Conservation (phyloP, 73 alveolate species). For the Tetrahymena malaccensis region DNA sequence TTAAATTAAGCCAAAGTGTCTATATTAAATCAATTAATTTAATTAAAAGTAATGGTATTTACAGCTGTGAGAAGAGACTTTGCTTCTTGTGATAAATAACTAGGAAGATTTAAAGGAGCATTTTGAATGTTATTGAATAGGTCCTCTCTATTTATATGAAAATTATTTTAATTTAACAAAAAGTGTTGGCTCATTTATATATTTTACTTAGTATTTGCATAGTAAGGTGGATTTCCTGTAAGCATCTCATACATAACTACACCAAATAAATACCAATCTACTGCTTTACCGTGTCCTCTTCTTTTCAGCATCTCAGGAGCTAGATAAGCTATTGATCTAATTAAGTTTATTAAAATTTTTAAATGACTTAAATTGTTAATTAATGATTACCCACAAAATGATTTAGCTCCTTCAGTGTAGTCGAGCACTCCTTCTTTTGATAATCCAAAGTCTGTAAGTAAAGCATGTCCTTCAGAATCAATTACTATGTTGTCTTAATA, state of each 20-base stretch:
- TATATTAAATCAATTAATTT: too few species aligned
- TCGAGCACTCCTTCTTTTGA: conserved; percentile 94
- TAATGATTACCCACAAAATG: conserved; percentile 74
- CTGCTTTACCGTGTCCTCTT: conserved; percentile 78
- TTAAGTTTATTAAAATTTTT: not conserved
- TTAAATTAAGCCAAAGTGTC: not conserved
- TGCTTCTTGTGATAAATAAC: not conserved
- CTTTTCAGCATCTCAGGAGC: conserved; percentile 83
- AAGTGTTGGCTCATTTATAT: not conserved
- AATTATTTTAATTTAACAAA: not conserved
- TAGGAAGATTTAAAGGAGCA: not conserved
- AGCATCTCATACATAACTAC: conserved; percentile 91
- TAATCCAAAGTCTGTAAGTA: conserved; percentile 95
- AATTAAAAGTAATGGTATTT: not conserved
- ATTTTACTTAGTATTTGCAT: not conserved
- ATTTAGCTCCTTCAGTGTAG: conserved; percentile 46
- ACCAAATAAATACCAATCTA: conserved; percentile 94
- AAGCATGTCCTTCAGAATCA: conserved; percentile 90
- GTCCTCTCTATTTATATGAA: not conserved
- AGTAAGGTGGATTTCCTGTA: conserved; percentile 42
- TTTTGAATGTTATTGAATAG: not conserved
- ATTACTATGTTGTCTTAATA: conserved; percentile 44
- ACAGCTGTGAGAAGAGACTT: not conserved
- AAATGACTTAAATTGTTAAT: not conserved
- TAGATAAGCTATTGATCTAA: conserved; percentile 65